Evolutionary conservation across 2,329 filamentous ascomycete genomes (phyloP).

Genomic region (Fusarium scirpi): DNA sequence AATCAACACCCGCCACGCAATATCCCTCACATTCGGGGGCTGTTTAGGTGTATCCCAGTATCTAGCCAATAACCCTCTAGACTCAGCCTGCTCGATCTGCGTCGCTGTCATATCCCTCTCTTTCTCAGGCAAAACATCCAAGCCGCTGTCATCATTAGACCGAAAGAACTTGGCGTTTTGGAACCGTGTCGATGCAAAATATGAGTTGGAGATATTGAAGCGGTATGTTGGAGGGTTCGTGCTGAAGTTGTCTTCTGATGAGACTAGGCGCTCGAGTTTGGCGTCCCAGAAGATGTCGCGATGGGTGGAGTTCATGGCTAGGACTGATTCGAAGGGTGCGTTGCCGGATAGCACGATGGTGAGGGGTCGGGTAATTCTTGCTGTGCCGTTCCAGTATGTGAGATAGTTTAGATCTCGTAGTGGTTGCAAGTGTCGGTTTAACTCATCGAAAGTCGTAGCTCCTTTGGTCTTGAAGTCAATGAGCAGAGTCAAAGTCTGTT

Average conservation of each 20-base stretch:
- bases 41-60: slow-evolving; percentile 19
- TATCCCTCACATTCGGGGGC: slow-evolving; percentile 24
- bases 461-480: slow-evolving; percentile 20
- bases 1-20: slow-evolving; percentile 15
- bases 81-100: slow-evolving; percentile 19
- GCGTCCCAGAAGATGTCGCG: slow-evolving; percentile 30
- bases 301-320: slow-evolving; percentile 1
- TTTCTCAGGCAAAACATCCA: neutral
- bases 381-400: slow-evolving; percentile 26
- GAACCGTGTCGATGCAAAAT: slow-evolving; percentile 18
- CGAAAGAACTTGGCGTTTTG: slow-evolving; percentile 15
- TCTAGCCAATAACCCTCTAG: slow-evolving; percentile 7
- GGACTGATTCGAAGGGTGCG: slow-evolving; percentile 3
- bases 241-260: slow-evolving; percentile 2
- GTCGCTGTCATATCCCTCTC: slow-evolving; percentile 9
- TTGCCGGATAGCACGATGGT: slow-evolving; percentile 16
- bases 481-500: slow-evolving; percentile 12
- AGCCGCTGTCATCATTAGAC: neutral
- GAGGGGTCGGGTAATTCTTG: slow-evolving; percentile 4
- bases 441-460: neutral
- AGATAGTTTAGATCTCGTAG: slow-evolving; percentile 11
- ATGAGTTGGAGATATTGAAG: slow-evolving; percentile 22
- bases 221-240: slow-evolving; percentile 2
- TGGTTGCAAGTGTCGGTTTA: neutral
- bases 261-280: slow-evolving; percentile 10